Base-by-base conservation (phyloP, 139 green algal species). In the Chlorella sp. region DNA sequence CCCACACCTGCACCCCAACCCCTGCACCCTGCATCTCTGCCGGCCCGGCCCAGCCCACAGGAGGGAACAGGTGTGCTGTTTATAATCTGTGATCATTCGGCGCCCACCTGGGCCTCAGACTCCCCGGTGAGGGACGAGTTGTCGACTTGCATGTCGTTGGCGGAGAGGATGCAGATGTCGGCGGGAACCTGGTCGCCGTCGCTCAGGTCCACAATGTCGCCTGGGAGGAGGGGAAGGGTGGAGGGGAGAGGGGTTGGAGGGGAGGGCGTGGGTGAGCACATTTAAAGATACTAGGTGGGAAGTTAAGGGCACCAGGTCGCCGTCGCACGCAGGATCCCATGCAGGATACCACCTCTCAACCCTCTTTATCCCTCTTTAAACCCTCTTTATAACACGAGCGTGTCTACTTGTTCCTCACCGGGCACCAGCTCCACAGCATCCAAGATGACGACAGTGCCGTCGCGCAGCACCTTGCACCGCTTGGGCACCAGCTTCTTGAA, bases 81-180 rank as follows among this genome's bases (percentile, higher is more conserved):
- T n/a, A n/a, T n/a, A n/a, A n/a, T n/a, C n/a, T n/a, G n/a, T n/a
- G n/a, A n/a, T n/a, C n/a, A n/a, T n/a, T n/a, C n/a, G n/a, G n/a
- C n/a, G n/a, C 84, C 22, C 61, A 88, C 71, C 84, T 97, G 97
- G 1, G 91, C 26, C 78, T 97, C 92, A 40, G 95, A 95, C 88
- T 98, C 96, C 30, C 97, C 98, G 28, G 98, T 99, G 30, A 99
- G 90, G 26, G 95, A 97, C 15, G 97, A 93, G 93, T 99, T 99
- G 71, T 97, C 97, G 22, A 97, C 99, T 64, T 97, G 96, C 53
- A 99, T 91, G 30, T 88, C 81, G 19, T 64, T 86, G 40, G 76
- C 73, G 48, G 82, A 66, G 24, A 99, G 53, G 26, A 99, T 77
- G 28, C 98, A 93, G 24, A 95, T 91, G 91, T 99, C 98, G 53